Evolutionary conservation across 164 flowering plant species (phyloP), one percentile per base, ranked within the genome.

Genomic region (Dillenia turbinata): DNA sequence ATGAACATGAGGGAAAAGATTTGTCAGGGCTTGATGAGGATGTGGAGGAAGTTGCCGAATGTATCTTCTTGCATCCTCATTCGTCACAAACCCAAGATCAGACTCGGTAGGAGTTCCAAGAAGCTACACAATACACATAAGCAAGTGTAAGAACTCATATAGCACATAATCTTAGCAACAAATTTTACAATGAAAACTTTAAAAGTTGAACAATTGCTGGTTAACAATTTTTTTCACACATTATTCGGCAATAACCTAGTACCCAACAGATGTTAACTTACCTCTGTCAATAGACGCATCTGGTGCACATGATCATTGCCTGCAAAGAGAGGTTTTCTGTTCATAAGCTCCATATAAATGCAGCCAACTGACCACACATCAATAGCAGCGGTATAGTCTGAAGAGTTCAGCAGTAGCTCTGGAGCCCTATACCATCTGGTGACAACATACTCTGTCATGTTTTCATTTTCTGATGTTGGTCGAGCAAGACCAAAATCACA

Each of bases 321-420:
- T 0, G 96, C 76, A 60, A 94, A 87, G 61, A 94, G 61, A 56
- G 98, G 89, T 66, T 75, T 84, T 68, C 83, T 75, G 71, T 86
- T 89, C 87, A 90, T 82, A 19, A 94, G 80, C 79, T 94, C 98
- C 98, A 94, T 82, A 61, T 74, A 90, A 14, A 94, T 90, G 78
- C 98, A 94, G 12, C 97, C 98, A 2, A 94, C 98, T 47, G 98
- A 94, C 98, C 98, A 94, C 26, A 94, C 85, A 83, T 94, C 98
- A 59, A 94, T 94, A 2, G 98, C 92, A 50, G 97, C 91, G 50
- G 91, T 90, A 56, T 94, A 94, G 47, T 90, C 98, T 2, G 92
- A 76, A 43, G 98, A 90, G 71, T 87, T 90, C 53, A 90, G 68
- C 68, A 90, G 62, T 51, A 94, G 71, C 73, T 94, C 98, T 9